Evolutionary conservation across 495 filamentous ascomycete species (phyloP).

Genomic region (Penicillium arizonense): DNA sequence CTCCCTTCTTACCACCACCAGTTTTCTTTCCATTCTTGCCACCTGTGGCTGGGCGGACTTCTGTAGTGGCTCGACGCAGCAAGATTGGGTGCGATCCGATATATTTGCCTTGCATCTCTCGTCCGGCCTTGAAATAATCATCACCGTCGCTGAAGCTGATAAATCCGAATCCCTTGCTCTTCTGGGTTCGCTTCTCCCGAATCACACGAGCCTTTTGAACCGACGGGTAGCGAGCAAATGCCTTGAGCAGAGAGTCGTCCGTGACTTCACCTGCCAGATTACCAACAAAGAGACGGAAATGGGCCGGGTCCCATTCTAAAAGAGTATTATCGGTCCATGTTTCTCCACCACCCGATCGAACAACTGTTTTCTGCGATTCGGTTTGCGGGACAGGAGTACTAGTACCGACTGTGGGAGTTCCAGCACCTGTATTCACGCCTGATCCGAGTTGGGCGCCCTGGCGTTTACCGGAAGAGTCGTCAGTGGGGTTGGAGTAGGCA

Average conservation of each 20-base stretch:
- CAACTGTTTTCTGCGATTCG: slow-evolving; percentile 66
- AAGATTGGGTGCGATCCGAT: slow-evolving; percentile 94
- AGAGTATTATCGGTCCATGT: slow-evolving; percentile 83
- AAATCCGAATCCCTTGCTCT: slow-evolving; percentile 94
- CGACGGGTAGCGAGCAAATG: slow-evolving; percentile 83
- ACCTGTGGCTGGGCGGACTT: slow-evolving; percentile 68
- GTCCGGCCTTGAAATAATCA: slow-evolving; percentile 89
- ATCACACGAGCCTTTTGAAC: slow-evolving; percentile 94
- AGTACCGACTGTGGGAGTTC: slow-evolving; percentile 32
- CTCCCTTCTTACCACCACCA: slow-evolving; percentile 32
- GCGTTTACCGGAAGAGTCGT: slow-evolving; percentile 24
- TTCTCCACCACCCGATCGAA: slow-evolving; percentile 83
- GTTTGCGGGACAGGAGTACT: slow-evolving; percentile 41
- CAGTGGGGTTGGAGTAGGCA: slow-evolving; percentile 63
- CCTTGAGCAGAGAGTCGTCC: slow-evolving; percentile 91
- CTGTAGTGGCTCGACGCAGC: slow-evolving; percentile 82
- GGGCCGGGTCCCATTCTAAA: slow-evolving; percentile 93
- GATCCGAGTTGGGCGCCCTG: slow-evolving; percentile 25
- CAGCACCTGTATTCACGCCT: slow-evolving; percentile 45
- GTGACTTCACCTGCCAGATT: slow-evolving; percentile 99
- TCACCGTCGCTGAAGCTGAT: slow-evolving; percentile 94
- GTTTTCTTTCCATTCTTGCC: slow-evolving; percentile 47
- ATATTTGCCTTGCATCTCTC: slow-evolving; percentile 99
- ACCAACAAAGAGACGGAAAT: slow-evolving; percentile 92
- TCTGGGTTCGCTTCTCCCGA: slow-evolving; percentile 90